Evolutionary conservation across 2,329 filamentous ascomycete species (phyloP).

Genomic region (Nothophoma quercina): DNA sequence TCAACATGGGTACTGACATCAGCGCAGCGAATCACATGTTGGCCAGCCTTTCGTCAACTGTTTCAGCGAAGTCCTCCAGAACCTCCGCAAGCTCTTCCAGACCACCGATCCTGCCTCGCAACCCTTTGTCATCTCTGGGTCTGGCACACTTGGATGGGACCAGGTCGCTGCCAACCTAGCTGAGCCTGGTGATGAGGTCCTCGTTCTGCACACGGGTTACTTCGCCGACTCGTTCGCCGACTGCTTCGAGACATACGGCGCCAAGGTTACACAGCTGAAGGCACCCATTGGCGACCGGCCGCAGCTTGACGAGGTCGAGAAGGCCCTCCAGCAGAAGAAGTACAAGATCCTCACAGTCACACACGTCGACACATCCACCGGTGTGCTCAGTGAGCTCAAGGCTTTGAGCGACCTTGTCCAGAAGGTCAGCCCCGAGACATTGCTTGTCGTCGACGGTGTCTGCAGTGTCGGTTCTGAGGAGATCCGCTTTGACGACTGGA

Average conservation of each 20-base stretch:
- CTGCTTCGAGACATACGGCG: conserved; percentile 90
- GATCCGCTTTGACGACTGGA: conserved; percentile 95
- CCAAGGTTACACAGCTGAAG: conserved; percentile 86
- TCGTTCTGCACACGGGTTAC: conserved; percentile 96
- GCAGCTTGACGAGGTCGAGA: conserved; percentile 85
- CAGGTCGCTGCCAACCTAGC: conserved; percentile 91
- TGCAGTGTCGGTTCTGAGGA: conserved; percentile 97
- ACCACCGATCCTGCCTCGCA: conserved; percentile 82
- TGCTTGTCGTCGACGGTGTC: conserved; percentile 93
- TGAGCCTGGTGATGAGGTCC: conserved; percentile 86
- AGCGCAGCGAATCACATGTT: conserved; percentile 86
- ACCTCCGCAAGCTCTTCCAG: conserved; percentile 94
- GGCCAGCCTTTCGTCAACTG: conserved; percentile 85
- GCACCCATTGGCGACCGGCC: conserved; percentile 88
- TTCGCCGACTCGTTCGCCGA: conserved; percentile 95
- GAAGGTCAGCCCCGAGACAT: conserved; percentile 85
- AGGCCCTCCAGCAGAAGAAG: conserved; percentile 85
- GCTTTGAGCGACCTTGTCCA: conserved; percentile 82
- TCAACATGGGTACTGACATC: conserved; percentile 7
- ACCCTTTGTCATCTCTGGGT: conserved; percentile 92
- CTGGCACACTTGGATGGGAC: conserved; percentile 96
- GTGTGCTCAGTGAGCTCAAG: conserved; percentile 91
- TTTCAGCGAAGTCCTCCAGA: conserved; percentile 87
- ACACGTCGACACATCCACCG: conserved; percentile 96
- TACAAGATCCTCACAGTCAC: conserved; percentile 96